phyloP scores from a whole-genome alignment of 306 rosid genomes.

The Albizia julibrissin region DNA sequence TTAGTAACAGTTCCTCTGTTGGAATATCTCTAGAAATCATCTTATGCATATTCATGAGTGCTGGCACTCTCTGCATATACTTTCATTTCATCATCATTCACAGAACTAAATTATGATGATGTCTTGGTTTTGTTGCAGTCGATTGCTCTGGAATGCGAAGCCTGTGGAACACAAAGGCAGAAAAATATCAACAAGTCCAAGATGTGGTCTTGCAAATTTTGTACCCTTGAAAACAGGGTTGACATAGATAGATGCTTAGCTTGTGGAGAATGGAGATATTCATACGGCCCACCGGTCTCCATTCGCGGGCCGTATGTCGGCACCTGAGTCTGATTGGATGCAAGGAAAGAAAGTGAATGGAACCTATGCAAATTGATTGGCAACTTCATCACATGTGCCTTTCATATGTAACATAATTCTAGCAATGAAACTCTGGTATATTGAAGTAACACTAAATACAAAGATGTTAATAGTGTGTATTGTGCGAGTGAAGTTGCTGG shows the following conservation, averaged over 20 bases:
- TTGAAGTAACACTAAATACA: neutral
- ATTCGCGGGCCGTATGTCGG: slow-evolving; percentile 38
- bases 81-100: slow-evolving; percentile 2
- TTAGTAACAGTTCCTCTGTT: neutral
- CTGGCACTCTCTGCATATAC: neutral
- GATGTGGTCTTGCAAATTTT: slow-evolving; percentile 66
- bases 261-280: slow-evolving; percentile 65
- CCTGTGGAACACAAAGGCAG: slow-evolving; percentile 43
- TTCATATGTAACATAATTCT: neutral
- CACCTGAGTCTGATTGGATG: slow-evolving; percentile 26
- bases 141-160: slow-evolving; percentile 45
- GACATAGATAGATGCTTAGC: slow-evolving; percentile 55
- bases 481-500: neutral
- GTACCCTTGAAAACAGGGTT: slow-evolving; percentile 53
- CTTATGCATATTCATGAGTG: neutral
- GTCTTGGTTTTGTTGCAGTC: slow-evolving; percentile 40
- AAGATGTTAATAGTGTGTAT: neutral
- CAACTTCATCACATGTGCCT: neutral
- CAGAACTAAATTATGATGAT: slow-evolving; percentile 13
- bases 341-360: neutral
- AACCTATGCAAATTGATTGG: neutral
- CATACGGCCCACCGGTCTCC: slow-evolving; percentile 51
- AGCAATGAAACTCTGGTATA: neutral
- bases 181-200: slow-evolving; percentile 28
- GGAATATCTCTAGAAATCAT: neutral